Conservation (phyloP, 2,329 filamentous ascomycete species). For the Fusarium haematococcum region DNA sequence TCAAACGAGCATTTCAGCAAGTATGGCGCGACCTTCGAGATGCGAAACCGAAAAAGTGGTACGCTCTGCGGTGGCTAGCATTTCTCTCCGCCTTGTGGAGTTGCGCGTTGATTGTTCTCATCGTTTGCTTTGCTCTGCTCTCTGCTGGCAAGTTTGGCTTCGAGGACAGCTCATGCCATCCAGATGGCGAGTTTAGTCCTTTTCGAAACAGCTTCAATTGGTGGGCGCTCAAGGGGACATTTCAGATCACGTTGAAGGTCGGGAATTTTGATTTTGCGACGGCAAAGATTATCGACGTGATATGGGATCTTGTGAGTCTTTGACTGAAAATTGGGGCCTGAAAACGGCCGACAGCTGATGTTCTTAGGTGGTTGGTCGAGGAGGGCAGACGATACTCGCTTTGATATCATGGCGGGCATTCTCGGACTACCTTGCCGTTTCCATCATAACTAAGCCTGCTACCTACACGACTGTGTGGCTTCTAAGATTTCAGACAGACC, state of each 20-base stretch:
- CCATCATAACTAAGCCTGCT: not conserved
- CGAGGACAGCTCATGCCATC: not conserved
- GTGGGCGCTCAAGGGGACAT: conserved; percentile 9
- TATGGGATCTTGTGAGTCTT: conserved; percentile 18
- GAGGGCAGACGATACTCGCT: not conserved
- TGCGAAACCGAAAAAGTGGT: not conserved
- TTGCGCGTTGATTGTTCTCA: not conserved
- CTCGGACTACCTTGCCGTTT: conserved; percentile 11
- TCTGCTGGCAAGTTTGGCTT: not conserved
- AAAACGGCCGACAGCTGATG: not conserved
- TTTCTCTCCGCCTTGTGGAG: not conserved
- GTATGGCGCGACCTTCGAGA: not conserved
- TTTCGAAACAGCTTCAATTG: not conserved
- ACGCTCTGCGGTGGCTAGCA: not conserved
- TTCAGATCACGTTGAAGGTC: conserved; percentile 4
- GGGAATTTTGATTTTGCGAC: not conserved
- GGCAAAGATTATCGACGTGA: conserved; percentile 14
- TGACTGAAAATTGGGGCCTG: accelerated
- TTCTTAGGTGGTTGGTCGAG: conserved; percentile 13
- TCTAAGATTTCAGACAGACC: not conserved
- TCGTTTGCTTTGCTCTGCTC: not conserved
- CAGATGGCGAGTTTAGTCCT: not conserved
- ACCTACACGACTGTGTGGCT: conserved; percentile 10
- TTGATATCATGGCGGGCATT: conserved; percentile 9
- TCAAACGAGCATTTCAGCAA: not conserved